Evolutionary conservation across 805 yeast genomes (phyloP), one percentile per base, ranked within the genome.

Genomic region (Barnettozyma botsteinii): DNA sequence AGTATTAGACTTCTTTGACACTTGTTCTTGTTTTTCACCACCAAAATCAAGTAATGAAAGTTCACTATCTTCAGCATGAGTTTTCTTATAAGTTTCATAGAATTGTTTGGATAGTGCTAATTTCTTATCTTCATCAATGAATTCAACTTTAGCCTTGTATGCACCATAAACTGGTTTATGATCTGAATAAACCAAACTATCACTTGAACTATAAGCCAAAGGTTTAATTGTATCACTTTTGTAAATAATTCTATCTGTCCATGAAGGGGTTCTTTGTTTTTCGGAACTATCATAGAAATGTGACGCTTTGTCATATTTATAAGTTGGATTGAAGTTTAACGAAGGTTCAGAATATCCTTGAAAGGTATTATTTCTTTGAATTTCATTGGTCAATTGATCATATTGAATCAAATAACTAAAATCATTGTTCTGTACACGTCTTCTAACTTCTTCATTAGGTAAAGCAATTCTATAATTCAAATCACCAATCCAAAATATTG

Each of bases 401-500:
- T 69, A 66, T 37, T 74, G 75, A 31, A 81, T 71, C 49, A 93
- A 62, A 21, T 68, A 67, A 5, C 64, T 67, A 36, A 64, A 67
- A 28, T 76, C 73, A 13, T 67, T 63, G 2, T 58, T 49, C 2
- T 62, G 64, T 22, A 89, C 59, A 42, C 76, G 64, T 2, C 62
- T 55, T 47, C 94, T 72, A 7, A 84, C 94, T 35, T 77, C 78
- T 22, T 86, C 96, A 54, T 83, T 86, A 0, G 83, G 67, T 37
- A 85, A 61, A 1, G 70, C 64, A 24, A 91, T 76, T 51, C 98
- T 70, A 60, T 85, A 93, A 57, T 93, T 93, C 59, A 91, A 74
- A 57, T 93, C 99, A 18, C 99, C 99, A 33, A 91, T 62, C 98
- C 98, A 93, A 17, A 93, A 69, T 7, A 87, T 81, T 29, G 79